These are phyloP conservation scores for Metarhizium rileyi DNA, from an alignment of 2,329 filamentous ascomycete species.

Conservation along the genomic window DNA sequence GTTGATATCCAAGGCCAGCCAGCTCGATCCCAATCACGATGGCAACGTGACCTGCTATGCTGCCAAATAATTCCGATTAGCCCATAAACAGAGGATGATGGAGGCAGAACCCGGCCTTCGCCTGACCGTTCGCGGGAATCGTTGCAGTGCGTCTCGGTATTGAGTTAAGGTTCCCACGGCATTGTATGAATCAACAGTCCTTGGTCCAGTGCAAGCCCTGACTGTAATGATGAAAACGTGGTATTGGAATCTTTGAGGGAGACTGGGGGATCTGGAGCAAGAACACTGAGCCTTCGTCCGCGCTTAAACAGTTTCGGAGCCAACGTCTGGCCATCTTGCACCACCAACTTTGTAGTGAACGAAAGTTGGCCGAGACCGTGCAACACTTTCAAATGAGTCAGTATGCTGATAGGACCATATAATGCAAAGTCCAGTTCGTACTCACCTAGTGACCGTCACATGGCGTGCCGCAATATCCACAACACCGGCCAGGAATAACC, in stretches of 20 bases:
- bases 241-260: neutral
- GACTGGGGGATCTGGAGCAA: neutral
- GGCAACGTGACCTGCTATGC: too few relatives aligned
- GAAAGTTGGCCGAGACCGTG: neutral
- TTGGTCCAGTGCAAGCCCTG: neutral
- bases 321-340: neutral
- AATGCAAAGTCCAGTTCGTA: too few relatives aligned
- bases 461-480: conserved; percentile 40
- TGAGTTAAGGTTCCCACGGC: too few relatives aligned
- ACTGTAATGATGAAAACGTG: neutral
- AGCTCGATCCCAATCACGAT: too few relatives aligned
- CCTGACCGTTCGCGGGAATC: neutral
- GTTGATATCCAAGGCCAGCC: too few relatives aligned
- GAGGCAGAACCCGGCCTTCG: neutral
- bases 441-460: conserved; percentile 15
- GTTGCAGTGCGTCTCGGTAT: neutral
- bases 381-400: neutral
- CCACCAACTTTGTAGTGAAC: neutral
- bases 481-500: conserved; percentile 44
- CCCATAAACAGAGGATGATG: neutral
- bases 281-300: neutral
- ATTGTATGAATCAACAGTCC: neutral
- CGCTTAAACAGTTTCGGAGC: neutral
- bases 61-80: neutral
- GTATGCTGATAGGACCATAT: too few relatives aligned